A percentile compares a stretch with the other conserved stretches of the same genome.
Conservation (phyloP, 768 basidiomycete species). For the Suillus lakei region DNA sequence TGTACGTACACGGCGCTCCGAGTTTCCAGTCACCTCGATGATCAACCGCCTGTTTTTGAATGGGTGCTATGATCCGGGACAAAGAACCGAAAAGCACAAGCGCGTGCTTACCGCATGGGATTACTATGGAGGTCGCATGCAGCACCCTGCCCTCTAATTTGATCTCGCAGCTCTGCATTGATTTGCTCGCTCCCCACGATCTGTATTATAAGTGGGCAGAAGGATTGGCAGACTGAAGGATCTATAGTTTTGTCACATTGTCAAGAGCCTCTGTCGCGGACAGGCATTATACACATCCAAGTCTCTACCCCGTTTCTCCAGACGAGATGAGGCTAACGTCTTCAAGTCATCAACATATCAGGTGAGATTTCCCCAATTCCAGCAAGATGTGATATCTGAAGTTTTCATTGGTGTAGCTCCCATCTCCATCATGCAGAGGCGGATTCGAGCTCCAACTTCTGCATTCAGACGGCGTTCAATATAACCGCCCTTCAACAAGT, state of each 20-base stretch:
- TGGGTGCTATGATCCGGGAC: neutral
- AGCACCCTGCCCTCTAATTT: neutral
- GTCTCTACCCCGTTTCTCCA: neutral
- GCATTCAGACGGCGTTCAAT: neutral
- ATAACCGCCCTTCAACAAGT: neutral
- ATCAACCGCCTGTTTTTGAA: neutral
- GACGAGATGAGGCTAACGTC: neutral
- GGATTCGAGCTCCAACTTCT: neutral
- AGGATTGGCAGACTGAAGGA: too few species aligned
- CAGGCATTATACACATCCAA: too few species aligned
- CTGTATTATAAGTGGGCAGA: neutral
- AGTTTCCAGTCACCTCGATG: neutral
- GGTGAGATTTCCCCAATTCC: neutral
- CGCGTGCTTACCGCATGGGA: constrained; percentile 2
- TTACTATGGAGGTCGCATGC: neutral
- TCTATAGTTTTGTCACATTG: neutral
- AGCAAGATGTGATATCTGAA: neutral
- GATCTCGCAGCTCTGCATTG: neutral
- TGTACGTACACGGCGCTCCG: neutral
- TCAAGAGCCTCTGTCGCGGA: neutral
- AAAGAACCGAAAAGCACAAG: neutral
- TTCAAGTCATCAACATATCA: neutral
- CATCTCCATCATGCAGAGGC: neutral
- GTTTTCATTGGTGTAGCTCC: neutral
- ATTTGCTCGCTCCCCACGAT: neutral